Base-by-base conservation (phyloP, 441 rosid genomes). In the Euphorbia celastroides region DNA sequence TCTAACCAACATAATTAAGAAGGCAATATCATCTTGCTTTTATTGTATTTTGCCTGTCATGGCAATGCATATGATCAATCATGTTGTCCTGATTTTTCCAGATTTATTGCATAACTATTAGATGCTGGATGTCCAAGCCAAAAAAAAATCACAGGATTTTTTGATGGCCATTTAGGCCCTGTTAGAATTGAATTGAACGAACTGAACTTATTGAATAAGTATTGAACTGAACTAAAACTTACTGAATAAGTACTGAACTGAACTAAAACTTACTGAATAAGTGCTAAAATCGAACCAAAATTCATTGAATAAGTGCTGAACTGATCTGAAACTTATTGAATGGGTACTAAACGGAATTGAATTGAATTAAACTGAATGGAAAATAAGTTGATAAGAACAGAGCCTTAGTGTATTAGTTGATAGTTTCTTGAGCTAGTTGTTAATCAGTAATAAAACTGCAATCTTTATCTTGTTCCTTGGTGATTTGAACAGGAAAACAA, bases 401-500 rank as follows among this genome's bases (percentile, higher is more conserved):
- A n/a, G n/a, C n/a, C n/a, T 19, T 60, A 8, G 46, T 19, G 6
- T n/a, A 11, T 25, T 55, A n/a, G 5, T 27, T 27, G 34, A 57
- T 12, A 26, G 60, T 55, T 20, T 20, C 7, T 7, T 52, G 57
- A 52, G 0, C 58, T 25, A 26, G 12, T 55, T 52, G 17, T 25
- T 23, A 23, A 54, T 54, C 30, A 54, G 28, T 54, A 9, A 2
- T 5, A 0, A 23, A 0, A 55, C 26, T 9, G 34, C 30, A 38
- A 14, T n/a, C 10, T 54, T 44, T 59, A 22, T 42, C 34, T 19
- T 25, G 19, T 51, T 9, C 50, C 64, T 9, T 70, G 6, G 28
- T 69, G 54, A 28, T 52, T 44, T 69, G 11, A 61, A 79, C 93
- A 92, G 98, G 72, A 72, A 66, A 82, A 71, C 64, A 60, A 79